Percentiles rank a stretch among this genome's conserved stretches.
Evolutionary conservation across 2,329 filamentous ascomycete species (phyloP).

Genomic region (Exophiala spinifera): DNA sequence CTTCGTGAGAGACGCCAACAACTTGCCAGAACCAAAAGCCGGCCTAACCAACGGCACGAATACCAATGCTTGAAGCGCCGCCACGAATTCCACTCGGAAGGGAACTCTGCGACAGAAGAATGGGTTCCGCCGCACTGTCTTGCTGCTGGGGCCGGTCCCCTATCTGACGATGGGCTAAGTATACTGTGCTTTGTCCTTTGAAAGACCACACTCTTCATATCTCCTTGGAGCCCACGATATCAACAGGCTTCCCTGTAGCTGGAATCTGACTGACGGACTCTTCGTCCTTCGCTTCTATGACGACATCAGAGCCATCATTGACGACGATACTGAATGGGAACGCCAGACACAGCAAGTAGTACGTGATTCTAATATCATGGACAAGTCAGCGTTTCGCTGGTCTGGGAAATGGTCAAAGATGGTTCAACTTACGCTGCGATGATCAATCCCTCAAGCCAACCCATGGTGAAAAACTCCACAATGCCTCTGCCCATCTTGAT

Average conservation of each 20-base stretch:
- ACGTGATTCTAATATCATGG: neutral
- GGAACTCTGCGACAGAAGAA: no score
- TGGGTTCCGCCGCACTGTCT: no score
- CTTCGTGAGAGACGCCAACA: no score
- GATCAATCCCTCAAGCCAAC: conserved; percentile 62
- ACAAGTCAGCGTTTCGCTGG: neutral
- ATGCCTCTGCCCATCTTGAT: conserved; percentile 46
- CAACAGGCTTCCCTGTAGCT: neutral
- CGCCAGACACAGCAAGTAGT: conserved; percentile 8
- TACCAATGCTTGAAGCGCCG: no score
- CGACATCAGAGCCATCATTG: neutral
- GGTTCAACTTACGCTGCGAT: conserved; percentile 6
- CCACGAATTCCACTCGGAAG: no score
- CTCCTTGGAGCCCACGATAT: neutral
- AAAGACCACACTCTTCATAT: no score
- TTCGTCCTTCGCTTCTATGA: conserved; percentile 4
- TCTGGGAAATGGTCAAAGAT: neutral
- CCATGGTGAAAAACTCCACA: conserved; percentile 57
- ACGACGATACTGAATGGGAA: conserved; percentile 2
- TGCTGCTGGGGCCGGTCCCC: no score
- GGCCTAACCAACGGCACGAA: no score
- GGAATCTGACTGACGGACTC: neutral
- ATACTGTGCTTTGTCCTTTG: no score
- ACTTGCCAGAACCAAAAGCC: no score
- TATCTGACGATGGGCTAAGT: no score